Evolutionary conservation across 2,329 filamentous ascomycete genomes (phyloP), one percentile per base, ranked within the genome.

Genomic region (Tolypocladium nubicola): DNA sequence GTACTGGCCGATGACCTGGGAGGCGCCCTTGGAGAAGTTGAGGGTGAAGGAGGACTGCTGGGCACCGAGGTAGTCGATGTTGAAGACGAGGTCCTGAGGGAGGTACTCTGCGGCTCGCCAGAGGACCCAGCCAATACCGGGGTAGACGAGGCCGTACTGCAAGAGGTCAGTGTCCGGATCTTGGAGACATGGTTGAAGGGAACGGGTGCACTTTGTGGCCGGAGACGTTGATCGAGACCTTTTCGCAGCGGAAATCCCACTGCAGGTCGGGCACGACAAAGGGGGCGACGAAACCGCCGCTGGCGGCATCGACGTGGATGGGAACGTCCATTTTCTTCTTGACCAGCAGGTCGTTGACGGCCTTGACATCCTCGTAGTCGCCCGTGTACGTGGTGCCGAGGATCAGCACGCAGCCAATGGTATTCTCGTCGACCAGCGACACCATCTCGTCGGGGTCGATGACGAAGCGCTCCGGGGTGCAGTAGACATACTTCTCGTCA

Each of bases 21-120:
- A 90, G 14, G 93, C 93, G 58, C 92, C 92, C 72, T 96, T 96
- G 69, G 89, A 95, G 79, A 97, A 97, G 79, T 97, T 97, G 59
- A 97, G 84, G 0, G 93, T 97, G 76, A 97, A 97, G 3, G 90
- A 96, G 2, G 91, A 88, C 71, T 97, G 93, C 69, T 97, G 90
- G 13, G 93, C 92, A 54, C 93, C 93, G 7, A 97, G 87, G 75
- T 97, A 97, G 81, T 97, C 97, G 82, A 97, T 97, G 80, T 96
- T 97, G 83, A 97, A 97, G 66, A 97, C 90, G 26, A 97, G 85
- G 67, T 97, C 92, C 69, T 93, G 81, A 9, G 93, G 93, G 3
- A 96, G 81, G 73, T 80, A 94, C 71, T 94, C 87, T 54, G 89
- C 83, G 43, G 85, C 83, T 53, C 92, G 85, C 91, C 92, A 97